A percentile compares a stretch with the other conserved stretches of the same genome.
phyloP scores from a whole-genome alignment of 768 basidiomycete genomes.

The Russula brevipes region DNA sequence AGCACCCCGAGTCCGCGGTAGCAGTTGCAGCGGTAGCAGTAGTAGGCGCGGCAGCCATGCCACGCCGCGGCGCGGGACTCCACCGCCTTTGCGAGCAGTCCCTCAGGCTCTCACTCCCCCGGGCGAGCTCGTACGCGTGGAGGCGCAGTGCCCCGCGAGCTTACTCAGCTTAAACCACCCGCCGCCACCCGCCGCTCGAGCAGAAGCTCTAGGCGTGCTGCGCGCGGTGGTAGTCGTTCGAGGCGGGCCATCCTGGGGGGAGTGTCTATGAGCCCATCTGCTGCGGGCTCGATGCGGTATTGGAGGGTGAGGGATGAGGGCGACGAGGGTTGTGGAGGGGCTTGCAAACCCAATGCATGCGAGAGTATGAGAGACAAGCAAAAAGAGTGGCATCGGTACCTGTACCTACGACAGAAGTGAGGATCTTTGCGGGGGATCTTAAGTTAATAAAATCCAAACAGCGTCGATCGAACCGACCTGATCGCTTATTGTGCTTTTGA shows the following conservation, averaged over 20 bases:
- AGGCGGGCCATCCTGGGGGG: not conserved
- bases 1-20: no score
- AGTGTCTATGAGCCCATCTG: slow-evolving; percentile 31
- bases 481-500: no score
- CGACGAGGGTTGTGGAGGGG: slow-evolving; percentile 23
- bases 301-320: slow-evolving; percentile 28
- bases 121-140: slow-evolving; percentile 55
- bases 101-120: slow-evolving; percentile 33
- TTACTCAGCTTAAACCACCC: no score
- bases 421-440: no score
- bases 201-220: slow-evolving; percentile 29
- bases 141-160: slow-evolving; percentile 33
- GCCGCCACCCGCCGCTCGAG: slow-evolving; percentile 33
- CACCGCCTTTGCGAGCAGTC: slow-evolving; percentile 40
- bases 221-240: slow-evolving; percentile 30
- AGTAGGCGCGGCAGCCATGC: slow-evolving; percentile 28
- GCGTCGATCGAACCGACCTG: no score
- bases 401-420: no score
- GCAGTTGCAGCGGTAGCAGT: not conserved
- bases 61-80: slow-evolving; percentile 24
- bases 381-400: not conserved
- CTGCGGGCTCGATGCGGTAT: slow-evolving; percentile 33
- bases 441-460: no score
- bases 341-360: slow-evolving; percentile 28
- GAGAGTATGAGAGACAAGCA: no score